Conservation (phyloP, 768 basidiomycete species). For the Agrocybe chaxingu region DNA sequence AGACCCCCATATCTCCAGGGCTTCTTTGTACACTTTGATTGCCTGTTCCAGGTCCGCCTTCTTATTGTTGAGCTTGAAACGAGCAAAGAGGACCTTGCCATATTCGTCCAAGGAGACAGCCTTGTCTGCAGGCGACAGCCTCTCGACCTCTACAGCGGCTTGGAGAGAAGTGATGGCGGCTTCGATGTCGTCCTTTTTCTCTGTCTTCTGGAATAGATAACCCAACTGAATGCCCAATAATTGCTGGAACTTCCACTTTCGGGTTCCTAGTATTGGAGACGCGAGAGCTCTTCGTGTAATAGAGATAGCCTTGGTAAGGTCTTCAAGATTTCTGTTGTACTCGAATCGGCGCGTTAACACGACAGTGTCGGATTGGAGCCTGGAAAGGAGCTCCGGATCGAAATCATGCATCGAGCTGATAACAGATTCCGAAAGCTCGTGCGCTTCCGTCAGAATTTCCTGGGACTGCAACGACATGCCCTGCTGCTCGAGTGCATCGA, state of each 20-base stretch:
- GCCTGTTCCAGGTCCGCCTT: constrained; percentile 1
- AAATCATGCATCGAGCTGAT: not conserved
- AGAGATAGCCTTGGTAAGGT: constrained; percentile 8
- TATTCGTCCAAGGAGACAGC: constrained; percentile 3
- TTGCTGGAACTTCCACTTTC: constrained; percentile 7
- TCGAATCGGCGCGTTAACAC: constrained; percentile 6
- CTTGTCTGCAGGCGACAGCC: not conserved
- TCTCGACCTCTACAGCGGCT: constrained; percentile 1
- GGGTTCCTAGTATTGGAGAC: not conserved
- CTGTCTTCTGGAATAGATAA: constrained; percentile 1
- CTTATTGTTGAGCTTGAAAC: not conserved
- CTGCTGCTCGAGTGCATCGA: constrained; percentile 5
- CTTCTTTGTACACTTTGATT: not conserved
- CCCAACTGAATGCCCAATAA: constrained; percentile 2
- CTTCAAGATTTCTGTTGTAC: not conserved
- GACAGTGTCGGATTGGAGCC: not conserved
- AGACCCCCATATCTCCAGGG: not conserved
- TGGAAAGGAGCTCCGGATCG: not conserved
- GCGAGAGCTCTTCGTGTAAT: not conserved
- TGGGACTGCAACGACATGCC: constrained; percentile 5
- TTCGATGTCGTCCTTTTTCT: constrained; percentile 7
- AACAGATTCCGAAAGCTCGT: constrained; percentile 2
- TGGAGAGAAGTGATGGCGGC: constrained; percentile 6
- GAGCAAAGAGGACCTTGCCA: constrained; percentile 5
- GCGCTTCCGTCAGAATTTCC: constrained; percentile 4